Evolutionary conservation across 768 basidiomycete species (phyloP).

Genomic region (Tephrocybe sp.): DNA sequence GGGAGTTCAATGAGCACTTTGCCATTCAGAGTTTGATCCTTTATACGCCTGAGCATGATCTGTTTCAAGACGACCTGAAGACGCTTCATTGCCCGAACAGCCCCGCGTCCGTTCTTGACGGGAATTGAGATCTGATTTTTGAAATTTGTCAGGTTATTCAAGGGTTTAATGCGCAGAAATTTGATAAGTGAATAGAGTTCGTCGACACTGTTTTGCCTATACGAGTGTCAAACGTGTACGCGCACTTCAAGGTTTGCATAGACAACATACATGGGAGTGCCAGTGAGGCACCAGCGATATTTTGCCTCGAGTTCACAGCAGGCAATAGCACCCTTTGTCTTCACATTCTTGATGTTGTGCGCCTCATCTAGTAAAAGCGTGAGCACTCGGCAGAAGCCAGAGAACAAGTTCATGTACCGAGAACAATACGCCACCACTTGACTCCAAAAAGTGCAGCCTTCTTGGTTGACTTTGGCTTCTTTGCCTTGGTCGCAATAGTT

Average conservation of each 20-base stretch:
- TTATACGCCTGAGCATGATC: conserved; percentile 87
- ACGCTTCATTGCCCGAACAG: conserved; percentile 73
- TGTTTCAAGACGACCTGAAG: conserved; percentile 83
- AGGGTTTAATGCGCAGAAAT: conserved; percentile 81
- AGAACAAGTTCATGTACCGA: conserved; percentile 50
- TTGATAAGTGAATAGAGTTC: conserved; percentile 89
- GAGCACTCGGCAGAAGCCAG: background rate
- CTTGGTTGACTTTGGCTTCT: conserved; percentile 44
- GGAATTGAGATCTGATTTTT: conserved; percentile 76
- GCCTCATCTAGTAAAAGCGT: conserved; percentile 66
- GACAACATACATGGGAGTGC: conserved; percentile 66
- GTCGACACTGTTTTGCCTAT: conserved; percentile 84
- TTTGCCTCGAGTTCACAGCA: conserved; percentile 76
- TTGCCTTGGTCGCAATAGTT: conserved; percentile 38
- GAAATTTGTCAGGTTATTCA: conserved; percentile 79
- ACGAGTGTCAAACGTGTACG: background rate
- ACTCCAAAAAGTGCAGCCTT: conserved; percentile 72
- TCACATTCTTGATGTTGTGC: conserved; percentile 89
- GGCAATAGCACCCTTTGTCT: conserved; percentile 72
- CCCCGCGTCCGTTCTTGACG: conserved; percentile 63
- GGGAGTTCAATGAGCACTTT: conserved; percentile 83
- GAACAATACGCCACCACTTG: conserved; percentile 82
- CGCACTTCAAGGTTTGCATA: conserved; percentile 26
- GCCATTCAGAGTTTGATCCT: conserved; percentile 70
- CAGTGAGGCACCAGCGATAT: conserved; percentile 87